A percentile compares a stretch with the other conserved stretches of the same genome.
Conservation (phyloP, 1,284 basidiomycete species). For the Xerocomus nothofagi region DNA sequence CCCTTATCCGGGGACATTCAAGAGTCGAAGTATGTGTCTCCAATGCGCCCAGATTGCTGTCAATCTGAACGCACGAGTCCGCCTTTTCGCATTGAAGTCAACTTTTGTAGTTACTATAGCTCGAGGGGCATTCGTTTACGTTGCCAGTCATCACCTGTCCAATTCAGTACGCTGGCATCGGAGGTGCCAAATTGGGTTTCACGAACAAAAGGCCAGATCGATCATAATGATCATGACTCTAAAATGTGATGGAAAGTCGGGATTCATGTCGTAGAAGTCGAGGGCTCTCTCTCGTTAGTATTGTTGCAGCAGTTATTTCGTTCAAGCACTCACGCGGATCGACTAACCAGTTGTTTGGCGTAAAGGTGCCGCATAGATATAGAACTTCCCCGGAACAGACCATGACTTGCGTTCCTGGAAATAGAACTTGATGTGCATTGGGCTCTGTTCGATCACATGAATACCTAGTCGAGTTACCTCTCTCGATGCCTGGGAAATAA, state of each 20-base stretch:
- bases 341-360: not conserved
- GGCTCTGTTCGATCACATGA: not conserved
- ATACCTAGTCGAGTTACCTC: not conserved
- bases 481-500: not conserved
- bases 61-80: not conserved
- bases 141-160: not conserved
- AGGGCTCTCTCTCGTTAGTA: not conserved
- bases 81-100: not conserved
- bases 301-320: not conserved
- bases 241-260: slow-evolving; percentile 1
- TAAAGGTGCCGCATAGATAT: not conserved
- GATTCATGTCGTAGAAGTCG: slow-evolving; percentile 1
- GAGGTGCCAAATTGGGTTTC: too few species aligned
- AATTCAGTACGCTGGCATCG: too few species aligned
- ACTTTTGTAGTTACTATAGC: not conserved
- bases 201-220: slow-evolving; percentile 2
- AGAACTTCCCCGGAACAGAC: not conserved
- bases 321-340: not conserved
- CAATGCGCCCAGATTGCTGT: not conserved
- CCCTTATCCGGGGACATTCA: too few species aligned
- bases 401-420: not conserved
- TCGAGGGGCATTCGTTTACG: not conserved
- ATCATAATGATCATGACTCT: slow-evolving; percentile 7
- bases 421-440: not conserved
- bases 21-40: too few species aligned